Conservation (phyloP, 2,329 filamentous ascomycete genomes). For the Hypoxylon rubiginosum region DNA sequence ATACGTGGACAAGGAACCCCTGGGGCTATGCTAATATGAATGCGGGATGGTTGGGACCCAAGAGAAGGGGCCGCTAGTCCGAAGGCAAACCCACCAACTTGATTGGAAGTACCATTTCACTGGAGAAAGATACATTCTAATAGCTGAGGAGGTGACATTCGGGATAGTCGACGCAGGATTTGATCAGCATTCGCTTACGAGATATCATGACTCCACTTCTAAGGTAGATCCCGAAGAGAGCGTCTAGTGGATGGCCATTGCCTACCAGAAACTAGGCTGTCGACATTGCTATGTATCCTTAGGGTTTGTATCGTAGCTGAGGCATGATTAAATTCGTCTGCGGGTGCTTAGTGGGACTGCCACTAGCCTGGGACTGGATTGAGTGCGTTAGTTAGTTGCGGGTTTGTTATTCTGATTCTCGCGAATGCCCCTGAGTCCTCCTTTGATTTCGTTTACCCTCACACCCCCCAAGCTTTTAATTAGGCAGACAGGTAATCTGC, state of each 20-base stretch:
- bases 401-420: neutral
- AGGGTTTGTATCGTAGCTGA: constrained; percentile 7
- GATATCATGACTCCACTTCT: constrained; percentile 5
- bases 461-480: neutral
- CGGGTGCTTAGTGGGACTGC: neutral
- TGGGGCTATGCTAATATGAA: constrained; percentile 30
- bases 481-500: neutral
- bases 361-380: neutral
- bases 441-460: neutral
- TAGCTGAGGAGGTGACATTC: constrained; percentile 20
- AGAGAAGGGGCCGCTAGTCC: constrained; percentile 22
- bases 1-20: constrained; percentile 36
- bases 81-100: constrained; percentile 13
- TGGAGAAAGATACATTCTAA: constrained; percentile 7
- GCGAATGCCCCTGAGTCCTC: neutral
- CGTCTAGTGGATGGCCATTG: neutral
- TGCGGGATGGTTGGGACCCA: constrained; percentile 33
- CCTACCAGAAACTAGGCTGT: neutral
- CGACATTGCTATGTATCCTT: neutral
- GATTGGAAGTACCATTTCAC: constrained; percentile 16
- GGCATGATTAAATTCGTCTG: neutral
- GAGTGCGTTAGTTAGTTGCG: neutral
- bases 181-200: constrained; percentile 2
- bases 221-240: neutral
- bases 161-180: constrained; percentile 7